Conservation (phyloP, 345 rosid species). For the Corchorus olitorius region DNA sequence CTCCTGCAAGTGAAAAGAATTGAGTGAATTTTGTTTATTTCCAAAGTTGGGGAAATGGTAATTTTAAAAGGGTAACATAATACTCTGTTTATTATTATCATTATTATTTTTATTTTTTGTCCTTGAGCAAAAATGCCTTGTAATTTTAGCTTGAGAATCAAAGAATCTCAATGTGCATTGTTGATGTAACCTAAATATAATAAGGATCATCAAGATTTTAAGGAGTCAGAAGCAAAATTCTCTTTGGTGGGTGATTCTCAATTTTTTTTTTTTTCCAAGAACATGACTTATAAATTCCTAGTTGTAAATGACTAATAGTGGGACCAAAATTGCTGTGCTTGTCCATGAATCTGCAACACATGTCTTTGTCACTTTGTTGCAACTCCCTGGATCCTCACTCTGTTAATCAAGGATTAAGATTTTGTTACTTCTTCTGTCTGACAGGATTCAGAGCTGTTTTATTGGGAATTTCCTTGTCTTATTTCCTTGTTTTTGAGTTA, state of each 20-base stretch:
- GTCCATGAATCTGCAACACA: slow-evolving; percentile 35
- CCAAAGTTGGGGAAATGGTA: slow-evolving; percentile 26
- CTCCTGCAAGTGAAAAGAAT: slow-evolving; percentile 45
- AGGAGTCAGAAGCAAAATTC: slow-evolving; percentile 25
- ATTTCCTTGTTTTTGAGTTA: slow-evolving; percentile 28
- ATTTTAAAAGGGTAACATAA: slow-evolving; percentile 36
- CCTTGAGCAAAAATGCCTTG: slow-evolving; percentile 31
- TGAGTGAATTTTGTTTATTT: slow-evolving; percentile 37
- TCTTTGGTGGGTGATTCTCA: slow-evolving; percentile 18
- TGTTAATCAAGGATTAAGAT: slow-evolving; percentile 21
- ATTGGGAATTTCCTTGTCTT: slow-evolving; percentile 27
- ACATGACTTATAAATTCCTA: background rate
- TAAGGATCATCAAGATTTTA: slow-evolving; percentile 35
- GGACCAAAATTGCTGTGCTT: slow-evolving; percentile 26
- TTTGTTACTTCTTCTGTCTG: slow-evolving; percentile 22
- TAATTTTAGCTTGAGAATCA: slow-evolving; percentile 38
- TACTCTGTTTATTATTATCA: slow-evolving; percentile 2
- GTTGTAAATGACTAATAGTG: slow-evolving; percentile 21
- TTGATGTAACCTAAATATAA: slow-evolving; percentile 41
- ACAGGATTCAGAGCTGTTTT: slow-evolving; percentile 22
- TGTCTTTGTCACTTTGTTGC: slow-evolving; percentile 31
- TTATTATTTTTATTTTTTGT: slow-evolving; percentile 6
- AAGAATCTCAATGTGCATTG: slow-evolving; percentile 45
- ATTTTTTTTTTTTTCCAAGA: background rate
- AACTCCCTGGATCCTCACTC: slow-evolving; percentile 33